Evolutionary conservation across 192 early-diverging fungal genomes (phyloP).

Genomic region (Cladochytrium replicatum): DNA sequence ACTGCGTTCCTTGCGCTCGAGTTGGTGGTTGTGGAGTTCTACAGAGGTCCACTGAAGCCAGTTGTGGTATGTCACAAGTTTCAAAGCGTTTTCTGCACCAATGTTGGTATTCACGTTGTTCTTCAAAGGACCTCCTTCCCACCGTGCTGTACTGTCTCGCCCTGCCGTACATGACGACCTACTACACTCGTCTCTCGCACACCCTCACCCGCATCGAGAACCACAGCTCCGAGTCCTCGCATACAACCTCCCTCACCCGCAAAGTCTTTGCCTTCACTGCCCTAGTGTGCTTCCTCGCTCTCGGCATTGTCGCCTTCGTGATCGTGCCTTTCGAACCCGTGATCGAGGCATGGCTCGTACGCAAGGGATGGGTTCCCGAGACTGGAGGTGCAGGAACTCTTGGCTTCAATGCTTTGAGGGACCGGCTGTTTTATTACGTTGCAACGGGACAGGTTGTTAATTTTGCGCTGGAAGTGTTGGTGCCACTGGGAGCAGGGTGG

Average conservation of each 20-base stretch:
- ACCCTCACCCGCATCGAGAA: conserved; percentile 76
- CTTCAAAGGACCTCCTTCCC: conserved; percentile 52
- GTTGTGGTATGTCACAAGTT: conserved; percentile 13
- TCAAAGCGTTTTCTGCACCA: neutral
- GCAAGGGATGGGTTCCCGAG: conserved; percentile 6
- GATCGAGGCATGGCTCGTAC: conserved; percentile 45
- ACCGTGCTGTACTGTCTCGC: conserved; percentile 62
- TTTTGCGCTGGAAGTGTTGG: conserved; percentile 57
- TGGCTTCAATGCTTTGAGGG: conserved; percentile 35
- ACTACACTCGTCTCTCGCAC: conserved; percentile 54
- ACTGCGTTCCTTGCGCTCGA: conserved; percentile 41
- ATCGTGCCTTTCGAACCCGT: conserved; percentile 74
- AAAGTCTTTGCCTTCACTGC: conserved; percentile 85
- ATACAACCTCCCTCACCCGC: conserved; percentile 59
- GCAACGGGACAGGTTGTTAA: conserved; percentile 75
- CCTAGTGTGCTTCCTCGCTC: conserved; percentile 68
- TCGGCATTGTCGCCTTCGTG: conserved; percentile 78
- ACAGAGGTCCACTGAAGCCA: conserved; percentile 64
- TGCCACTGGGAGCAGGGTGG: conserved; percentile 49
- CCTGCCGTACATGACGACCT: conserved; percentile 56
- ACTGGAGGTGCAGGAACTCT: neutral
- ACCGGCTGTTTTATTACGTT: conserved; percentile 64
- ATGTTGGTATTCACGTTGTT: neutral
- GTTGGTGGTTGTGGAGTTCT: conserved; percentile 69
- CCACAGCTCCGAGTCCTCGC: conserved; percentile 57